These are phyloP conservation scores for Cladosporium phlei DNA, from an alignment of 2,329 filamentous ascomycete species.

Conservation along the genomic window DNA sequence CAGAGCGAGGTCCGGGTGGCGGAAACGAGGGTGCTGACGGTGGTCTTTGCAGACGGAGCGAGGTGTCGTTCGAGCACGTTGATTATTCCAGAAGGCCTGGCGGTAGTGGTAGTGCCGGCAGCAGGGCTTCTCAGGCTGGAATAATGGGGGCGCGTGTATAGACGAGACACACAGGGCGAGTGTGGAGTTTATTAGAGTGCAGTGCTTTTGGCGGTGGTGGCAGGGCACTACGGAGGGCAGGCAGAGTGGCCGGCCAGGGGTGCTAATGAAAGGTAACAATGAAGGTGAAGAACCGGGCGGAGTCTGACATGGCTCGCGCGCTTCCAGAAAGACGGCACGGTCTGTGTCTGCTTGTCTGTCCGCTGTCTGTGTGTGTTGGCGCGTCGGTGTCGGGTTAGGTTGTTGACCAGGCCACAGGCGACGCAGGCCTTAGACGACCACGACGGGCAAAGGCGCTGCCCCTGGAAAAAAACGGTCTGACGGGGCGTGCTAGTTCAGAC, in stretches of 20 bases:
- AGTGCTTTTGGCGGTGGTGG: no score
- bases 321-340: conserved; percentile 14
- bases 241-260: conserved; percentile 11
- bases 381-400: neutral
- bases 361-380: conserved; percentile 6
- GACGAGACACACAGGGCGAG: no score
- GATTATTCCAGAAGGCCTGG: conserved; percentile 10
- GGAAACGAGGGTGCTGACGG: no score
- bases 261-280: conserved; percentile 15
- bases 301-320: conserved; percentile 13
- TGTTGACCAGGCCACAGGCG: conserved; percentile 9
- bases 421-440: neutral
- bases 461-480: conserved; percentile 1
- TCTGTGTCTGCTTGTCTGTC: no score
- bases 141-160: no score
- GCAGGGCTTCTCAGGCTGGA: no score
- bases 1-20: conserved; percentile 10
- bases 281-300: conserved; percentile 13
- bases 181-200: no score
- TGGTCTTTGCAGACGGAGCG: conserved; percentile 5
- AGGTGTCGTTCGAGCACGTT: neutral
- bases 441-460: neutral
- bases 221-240: conserved; percentile 3
- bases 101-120: no score
- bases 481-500: conserved; percentile 1